A percentile compares a stretch with the other conserved stretches of the same genome.
These are phyloP conservation scores for Mucuna pruriens DNA, from an alignment of 306 rosid species.

Conservation along the genomic window DNA sequence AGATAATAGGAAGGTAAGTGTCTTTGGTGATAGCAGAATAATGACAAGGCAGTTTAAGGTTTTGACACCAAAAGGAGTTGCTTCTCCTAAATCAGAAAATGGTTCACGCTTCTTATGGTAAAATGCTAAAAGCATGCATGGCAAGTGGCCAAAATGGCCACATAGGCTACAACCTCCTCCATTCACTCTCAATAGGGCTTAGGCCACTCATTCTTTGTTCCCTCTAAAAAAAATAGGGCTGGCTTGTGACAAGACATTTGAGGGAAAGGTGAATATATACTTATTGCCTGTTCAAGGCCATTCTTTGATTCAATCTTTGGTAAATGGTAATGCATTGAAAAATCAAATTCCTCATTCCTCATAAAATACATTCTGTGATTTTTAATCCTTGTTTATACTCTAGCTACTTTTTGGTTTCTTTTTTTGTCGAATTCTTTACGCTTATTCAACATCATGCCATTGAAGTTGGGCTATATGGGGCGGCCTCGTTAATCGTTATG, in stretches of 20 bases:
- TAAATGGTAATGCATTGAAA: constrained; percentile 35
- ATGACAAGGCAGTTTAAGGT: neutral
- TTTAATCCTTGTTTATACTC: constrained; percentile 30
- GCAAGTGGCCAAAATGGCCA: constrained; percentile 38
- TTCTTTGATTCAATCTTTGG: constrained; percentile 25
- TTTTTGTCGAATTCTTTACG: constrained; percentile 12
- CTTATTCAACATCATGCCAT: constrained; percentile 28
- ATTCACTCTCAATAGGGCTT: constrained; percentile 26
- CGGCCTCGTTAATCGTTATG: constrained; percentile 38
- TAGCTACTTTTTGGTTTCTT: constrained; percentile 17
- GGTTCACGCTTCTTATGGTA: constrained; percentile 37
- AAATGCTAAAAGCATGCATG: constrained; percentile 39
- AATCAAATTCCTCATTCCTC: no score
- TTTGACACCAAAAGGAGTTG: constrained; percentile 27
- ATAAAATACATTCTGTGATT: constrained; percentile 31
- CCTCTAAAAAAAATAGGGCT: constrained; percentile 28
- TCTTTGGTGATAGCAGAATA: constrained; percentile 39
- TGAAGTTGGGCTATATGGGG: constrained; percentile 42
- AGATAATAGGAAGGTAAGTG: neutral
- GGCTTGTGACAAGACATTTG: constrained; percentile 50
- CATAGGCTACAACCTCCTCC: constrained; percentile 27
- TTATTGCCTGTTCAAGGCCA: constrained; percentile 51
- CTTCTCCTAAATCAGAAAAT: constrained; percentile 45
- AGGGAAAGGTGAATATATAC: constrained; percentile 47
- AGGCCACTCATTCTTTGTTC: constrained; percentile 28